phyloP scores from a whole-genome alignment of 176 grass and related monocot species.

The Tillandsia leiboldiana region DNA sequence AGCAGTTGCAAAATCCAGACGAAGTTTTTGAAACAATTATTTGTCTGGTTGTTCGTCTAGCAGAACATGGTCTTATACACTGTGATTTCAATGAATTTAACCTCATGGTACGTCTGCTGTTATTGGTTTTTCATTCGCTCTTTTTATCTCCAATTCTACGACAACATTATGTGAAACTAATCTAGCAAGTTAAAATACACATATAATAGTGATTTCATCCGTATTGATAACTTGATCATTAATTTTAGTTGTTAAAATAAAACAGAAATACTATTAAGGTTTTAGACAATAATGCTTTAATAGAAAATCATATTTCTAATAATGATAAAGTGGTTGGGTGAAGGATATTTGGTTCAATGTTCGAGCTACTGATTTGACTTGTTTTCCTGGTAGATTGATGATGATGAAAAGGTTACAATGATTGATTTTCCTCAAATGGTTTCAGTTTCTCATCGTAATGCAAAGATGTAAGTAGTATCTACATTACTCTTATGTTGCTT shows the following conservation, averaged over 20 bases:
- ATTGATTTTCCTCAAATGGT: conserved; percentile 99
- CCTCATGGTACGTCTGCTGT: conserved; percentile 58
- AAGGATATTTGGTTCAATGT: too few species aligned
- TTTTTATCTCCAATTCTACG: not conserved
- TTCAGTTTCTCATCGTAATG: conserved; percentile 88
- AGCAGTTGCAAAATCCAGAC: conserved; percentile 68
- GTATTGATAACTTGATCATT: too few species aligned
- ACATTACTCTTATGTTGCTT: not conserved
- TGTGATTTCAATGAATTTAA: conserved; percentile 99
- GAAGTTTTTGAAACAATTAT: conserved; percentile 81
- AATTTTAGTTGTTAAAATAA: too few species aligned
- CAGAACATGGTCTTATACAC: conserved; percentile 94
- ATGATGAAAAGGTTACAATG: conserved; percentile 72
- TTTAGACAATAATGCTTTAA: too few species aligned
- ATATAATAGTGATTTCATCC: too few species aligned
- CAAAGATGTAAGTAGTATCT: conserved; percentile 56
- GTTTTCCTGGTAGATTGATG: conserved; percentile 53
- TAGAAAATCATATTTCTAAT: too few species aligned
- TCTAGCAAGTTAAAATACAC: too few species aligned
- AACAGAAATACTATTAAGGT: too few species aligned
- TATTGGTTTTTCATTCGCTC: conserved; percentile 2
- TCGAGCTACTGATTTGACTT: conserved; percentile 4
- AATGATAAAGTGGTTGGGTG: too few species aligned
- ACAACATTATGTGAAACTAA: not conserved
- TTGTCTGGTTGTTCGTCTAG: conserved; percentile 68